Percentiles rank a stretch among this genome's conserved stretches.
Evolutionary conservation across 805 yeast species (phyloP).

Genomic region (Wickerhamiella vanderwaltii): DNA sequence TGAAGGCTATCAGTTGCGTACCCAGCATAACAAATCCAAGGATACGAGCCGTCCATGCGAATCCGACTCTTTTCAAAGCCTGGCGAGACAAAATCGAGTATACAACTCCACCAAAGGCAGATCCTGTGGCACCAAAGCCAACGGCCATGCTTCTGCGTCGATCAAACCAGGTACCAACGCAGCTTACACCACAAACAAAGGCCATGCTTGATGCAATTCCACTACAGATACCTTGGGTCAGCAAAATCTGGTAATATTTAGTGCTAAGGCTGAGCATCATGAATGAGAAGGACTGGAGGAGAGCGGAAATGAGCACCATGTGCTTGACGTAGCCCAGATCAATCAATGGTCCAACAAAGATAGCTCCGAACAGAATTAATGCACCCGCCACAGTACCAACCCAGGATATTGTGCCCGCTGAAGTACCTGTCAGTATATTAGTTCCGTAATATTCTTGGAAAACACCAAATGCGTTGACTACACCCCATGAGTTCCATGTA

Average conservation of each 20-base stretch:
- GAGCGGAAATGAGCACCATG: conserved; percentile 20
- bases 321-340: conserved; percentile 23
- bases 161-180: conserved; percentile 36
- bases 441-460: conserved; percentile 20
- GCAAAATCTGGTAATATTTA: conserved; percentile 38
- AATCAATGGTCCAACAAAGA: conserved; percentile 25
- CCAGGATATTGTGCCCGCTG: conserved; percentile 21
- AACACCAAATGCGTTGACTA: conserved; percentile 21
- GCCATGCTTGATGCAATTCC: conserved; percentile 35
- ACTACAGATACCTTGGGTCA: conserved; percentile 40
- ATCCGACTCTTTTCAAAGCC: conserved; percentile 35
- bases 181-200: conserved; percentile 35
- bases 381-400: conserved; percentile 15
- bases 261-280: conserved; percentile 29
- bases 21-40: conserved; percentile 35
- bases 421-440: conserved; percentile 5
- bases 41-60: conserved; percentile 41
- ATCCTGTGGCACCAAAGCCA: conserved; percentile 39
- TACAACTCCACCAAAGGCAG: conserved; percentile 40
- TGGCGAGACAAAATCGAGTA: conserved; percentile 37
- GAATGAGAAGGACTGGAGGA: conserved; percentile 21
- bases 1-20: conserved; percentile 20
- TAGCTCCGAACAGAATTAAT: conserved; percentile 11
- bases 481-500: conserved; percentile 21
- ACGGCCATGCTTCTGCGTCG: conserved; percentile 35